Conservation (phyloP, 1,139 yeast genomes). For the Pichia inconspicua region DNA sequence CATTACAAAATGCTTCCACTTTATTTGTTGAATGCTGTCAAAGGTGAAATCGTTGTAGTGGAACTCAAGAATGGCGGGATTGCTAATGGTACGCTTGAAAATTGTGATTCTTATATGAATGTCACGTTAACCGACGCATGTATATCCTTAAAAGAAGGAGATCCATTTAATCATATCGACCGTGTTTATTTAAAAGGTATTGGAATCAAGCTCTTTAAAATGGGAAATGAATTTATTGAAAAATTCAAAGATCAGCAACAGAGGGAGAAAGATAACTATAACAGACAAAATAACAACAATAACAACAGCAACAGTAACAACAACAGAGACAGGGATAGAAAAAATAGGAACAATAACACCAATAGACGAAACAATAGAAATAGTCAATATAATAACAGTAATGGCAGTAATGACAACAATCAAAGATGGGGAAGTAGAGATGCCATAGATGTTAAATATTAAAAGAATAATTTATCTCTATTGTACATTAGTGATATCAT, state of each 20-base stretch:
- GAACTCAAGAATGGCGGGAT: constrained; percentile 93
- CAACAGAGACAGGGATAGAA: constrained; percentile 9
- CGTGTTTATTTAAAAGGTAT: constrained; percentile 85
- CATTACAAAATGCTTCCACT: constrained; percentile 58
- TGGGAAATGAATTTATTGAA: constrained; percentile 65
- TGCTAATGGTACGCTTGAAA: constrained; percentile 72
- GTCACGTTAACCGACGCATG: constrained; percentile 73
- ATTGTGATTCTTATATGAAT: constrained; percentile 96
- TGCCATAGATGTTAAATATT: constrained; percentile 3
- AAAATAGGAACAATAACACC: constrained; percentile 17
- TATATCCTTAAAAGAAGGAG: constrained; percentile 62
- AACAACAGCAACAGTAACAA: constrained; percentile 16
- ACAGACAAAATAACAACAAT: constrained; percentile 17
- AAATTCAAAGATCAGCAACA: constrained; percentile 55
- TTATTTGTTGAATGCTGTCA: constrained; percentile 82
- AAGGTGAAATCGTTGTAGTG: constrained; percentile 79
- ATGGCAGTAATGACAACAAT: constrained; percentile 3
- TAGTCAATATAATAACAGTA: constrained; percentile 5
- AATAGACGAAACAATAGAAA: constrained; percentile 7
- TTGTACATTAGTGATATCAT: not conserved
- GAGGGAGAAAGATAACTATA: constrained; percentile 26
- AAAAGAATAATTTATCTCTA: not conserved
- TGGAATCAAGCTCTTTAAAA: constrained; percentile 60
- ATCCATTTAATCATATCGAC: constrained; percentile 56
- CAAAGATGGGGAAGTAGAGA: constrained; percentile 7